Evolutionary conservation across 345 rosid species (phyloP), one percentile per base, ranked within the genome.

Genomic region (Gossypium ekmanianum): DNA sequence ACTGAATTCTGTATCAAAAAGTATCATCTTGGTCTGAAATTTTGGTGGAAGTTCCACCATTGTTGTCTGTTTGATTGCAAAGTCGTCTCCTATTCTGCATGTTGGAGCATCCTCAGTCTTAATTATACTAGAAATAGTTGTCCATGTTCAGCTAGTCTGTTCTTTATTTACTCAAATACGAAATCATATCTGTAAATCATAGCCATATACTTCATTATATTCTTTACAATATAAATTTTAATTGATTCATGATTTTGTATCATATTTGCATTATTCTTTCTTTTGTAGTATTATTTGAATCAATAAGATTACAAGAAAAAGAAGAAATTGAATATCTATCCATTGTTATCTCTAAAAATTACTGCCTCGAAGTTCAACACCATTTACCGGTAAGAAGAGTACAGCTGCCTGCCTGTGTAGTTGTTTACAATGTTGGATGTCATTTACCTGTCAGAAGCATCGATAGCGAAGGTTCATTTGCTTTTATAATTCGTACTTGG

Each of bases 81-180:
- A 43, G 75, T 43, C 5, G 41, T 58, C 22, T 58, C 41, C 18
- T 77, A 29, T 18, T 54, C 17, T 41, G 69, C 27, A 41, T 9
- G 51, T 47, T 18, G 70, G 80, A 62, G 79, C 61, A 50, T 62
- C 54, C 43, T 11, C 61, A 75, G 20, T 50, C 72, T 54, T 73
- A 56, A 8, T 56, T 20, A 55, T 51, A 71, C 74, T 68, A 66
- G 20, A 73, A 70, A 20, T 54, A 24, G 20, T 61, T 80, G 79
- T 77, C 65, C 77, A 57, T 77, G 79, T 56, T 75, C 61, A 71
- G 58, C 61, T 41, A 67, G 57, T 78, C 14, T 72, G 79, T 73
- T 79, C 77, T 70, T 79, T 61, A 24, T 79, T 76, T 22, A 55
- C 75, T 59, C 16, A 12, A 2, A 71, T 39, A 29, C 9, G 3